phyloP scores from a whole-genome alignment of 345 rosid species.

The Xanthoceras sorbifolium region DNA sequence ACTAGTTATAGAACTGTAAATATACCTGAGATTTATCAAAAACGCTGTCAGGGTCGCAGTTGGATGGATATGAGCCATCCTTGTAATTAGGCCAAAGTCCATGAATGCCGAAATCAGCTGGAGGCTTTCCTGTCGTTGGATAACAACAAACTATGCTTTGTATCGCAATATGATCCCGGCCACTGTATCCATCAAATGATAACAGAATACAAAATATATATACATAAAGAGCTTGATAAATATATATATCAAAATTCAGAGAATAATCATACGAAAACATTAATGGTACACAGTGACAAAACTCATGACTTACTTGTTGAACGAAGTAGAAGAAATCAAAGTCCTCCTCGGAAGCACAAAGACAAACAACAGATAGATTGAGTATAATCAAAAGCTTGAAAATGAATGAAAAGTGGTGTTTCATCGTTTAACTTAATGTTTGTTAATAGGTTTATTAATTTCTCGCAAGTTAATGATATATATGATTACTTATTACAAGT shows the following conservation, averaged over 20 bases:
- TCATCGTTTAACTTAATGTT: constrained; percentile 26
- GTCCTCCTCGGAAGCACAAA: constrained; percentile 49
- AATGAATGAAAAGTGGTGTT: constrained; percentile 25
- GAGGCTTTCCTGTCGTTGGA: constrained; percentile 81
- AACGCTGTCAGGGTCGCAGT: constrained; percentile 52
- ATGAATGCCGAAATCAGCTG: constrained; percentile 77
- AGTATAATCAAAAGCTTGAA: constrained; percentile 44
- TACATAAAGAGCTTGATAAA: neutral
- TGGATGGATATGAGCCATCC: constrained; percentile 63
- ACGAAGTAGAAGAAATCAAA: constrained; percentile 93
- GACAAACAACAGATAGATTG: constrained; percentile 44
- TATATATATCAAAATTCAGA: neutral
- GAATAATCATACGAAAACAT: neutral
- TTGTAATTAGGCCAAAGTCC: constrained; percentile 93
- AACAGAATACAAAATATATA: no score
- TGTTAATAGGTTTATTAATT: neutral
- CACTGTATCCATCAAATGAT: constrained; percentile 43
- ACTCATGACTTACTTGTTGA: constrained; percentile 48
- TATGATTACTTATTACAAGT: neutral
- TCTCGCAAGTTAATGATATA: neutral
- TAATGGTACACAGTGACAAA: neutral
- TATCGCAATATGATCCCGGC: constrained; percentile 91
- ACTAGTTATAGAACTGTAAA: no score
- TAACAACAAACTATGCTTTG: constrained; percentile 64
- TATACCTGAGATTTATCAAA: constrained; percentile 62